Evolutionary conservation across 352 stramenopile genomes (phyloP), one percentile per base, ranked within the genome.

Genomic region (Globisporangium emineosum): DNA sequence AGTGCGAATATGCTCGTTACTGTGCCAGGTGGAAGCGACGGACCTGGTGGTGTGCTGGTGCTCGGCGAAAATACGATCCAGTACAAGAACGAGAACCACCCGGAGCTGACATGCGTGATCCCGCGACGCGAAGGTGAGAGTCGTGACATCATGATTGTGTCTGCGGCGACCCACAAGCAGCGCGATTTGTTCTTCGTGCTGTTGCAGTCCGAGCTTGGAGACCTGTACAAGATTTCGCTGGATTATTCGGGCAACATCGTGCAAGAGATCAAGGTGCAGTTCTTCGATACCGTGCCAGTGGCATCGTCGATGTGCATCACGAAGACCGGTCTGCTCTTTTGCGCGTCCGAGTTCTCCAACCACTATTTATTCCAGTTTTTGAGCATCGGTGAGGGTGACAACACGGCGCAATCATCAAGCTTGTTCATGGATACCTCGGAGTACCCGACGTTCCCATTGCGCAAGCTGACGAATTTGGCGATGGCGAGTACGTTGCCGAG

Each of bases 331-430:
- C 81, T 99, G 55, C 82, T 99, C 0, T 99, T 99, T 71, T 89
- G 92, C 42, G 91, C 97, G 52, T 95, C 93, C 19, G 97, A 99
- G 79, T 98, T 98, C 70, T 96, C 96, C 9, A 98, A 99, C 78
- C 97, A 99, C 80, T 96, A 90, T 70, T 84, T 99, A 65, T 99
- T 98, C 73, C 96, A 99, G 76, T 99, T 99, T 75, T 81, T 98
- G 72, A 93, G 91, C 53, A 98, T 99, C 67, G 95, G 97, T 57
- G 87, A 98, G 62, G 95, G 96, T 37, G 91, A 96, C 58, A 73
- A 86, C 55, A 91, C 86, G 13, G 90, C 88, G 17, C 78, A 83
- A 7, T 79, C 78, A 43, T 91, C 83, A 23, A 94, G 79, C 60
- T 66, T 84, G 33, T 71, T 73, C n/a, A 90, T 90, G 81, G 85